phyloP scores from a whole-genome alignment of 768 basidiomycete species.

The Amanita muscaria region DNA sequence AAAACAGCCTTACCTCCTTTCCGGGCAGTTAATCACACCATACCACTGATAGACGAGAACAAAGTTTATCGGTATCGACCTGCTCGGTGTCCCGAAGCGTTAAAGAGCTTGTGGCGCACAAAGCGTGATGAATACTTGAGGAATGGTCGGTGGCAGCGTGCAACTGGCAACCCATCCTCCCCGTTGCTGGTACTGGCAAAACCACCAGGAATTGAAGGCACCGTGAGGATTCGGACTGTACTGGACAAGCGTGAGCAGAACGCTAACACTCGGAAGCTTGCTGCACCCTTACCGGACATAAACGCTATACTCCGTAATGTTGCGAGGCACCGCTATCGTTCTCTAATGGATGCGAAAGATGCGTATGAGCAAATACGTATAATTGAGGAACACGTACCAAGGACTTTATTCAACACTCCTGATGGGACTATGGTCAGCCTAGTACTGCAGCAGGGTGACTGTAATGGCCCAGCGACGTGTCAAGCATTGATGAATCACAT shows the following conservation, averaged over 20 bases:
- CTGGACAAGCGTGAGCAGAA: conserved; percentile 27
- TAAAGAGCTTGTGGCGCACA: background rate
- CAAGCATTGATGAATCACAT: conserved; percentile 38
- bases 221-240: conserved; percentile 18
- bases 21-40: conserved; percentile 8
- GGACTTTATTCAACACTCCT: conserved; percentile 24
- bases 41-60: conserved; percentile 7
- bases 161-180: background rate
- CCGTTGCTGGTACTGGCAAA: background rate
- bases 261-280: conserved; percentile 24
- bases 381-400: conserved; percentile 19
- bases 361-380: conserved; percentile 31
- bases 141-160: background rate
- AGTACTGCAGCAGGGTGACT: conserved; percentile 25
- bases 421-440: conserved; percentile 36
- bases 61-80: conserved; percentile 2
- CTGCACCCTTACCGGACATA: conserved; percentile 20
- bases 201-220: conserved; percentile 8
- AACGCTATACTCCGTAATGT: conserved; percentile 18
- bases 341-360: conserved; percentile 25
- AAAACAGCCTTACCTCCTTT: conserved; percentile 8
- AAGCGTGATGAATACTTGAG: background rate
- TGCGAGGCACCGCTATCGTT: conserved; percentile 15
- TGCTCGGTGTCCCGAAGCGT: background rate
- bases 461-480: conserved; percentile 30